phyloP scores from a whole-genome alignment of 345 rosid genomes.

The Acer campestre region DNA sequence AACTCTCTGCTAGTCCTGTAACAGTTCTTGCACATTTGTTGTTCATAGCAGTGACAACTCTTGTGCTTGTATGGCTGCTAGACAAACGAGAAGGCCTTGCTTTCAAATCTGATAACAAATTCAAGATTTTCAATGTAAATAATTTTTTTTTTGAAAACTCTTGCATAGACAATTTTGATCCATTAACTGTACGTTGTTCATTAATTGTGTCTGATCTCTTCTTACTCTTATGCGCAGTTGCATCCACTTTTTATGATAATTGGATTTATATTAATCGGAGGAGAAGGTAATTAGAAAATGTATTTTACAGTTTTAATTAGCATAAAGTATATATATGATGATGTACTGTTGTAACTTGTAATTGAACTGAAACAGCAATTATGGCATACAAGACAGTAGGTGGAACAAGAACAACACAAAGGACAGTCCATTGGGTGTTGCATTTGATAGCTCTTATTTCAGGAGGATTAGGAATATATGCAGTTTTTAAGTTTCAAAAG shows the following conservation, averaged over 20 bases:
- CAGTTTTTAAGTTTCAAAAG: constrained; percentile 46
- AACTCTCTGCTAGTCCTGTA: constrained; percentile 37
- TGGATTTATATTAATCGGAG: constrained; percentile 52
- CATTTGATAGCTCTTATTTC: constrained; percentile 42
- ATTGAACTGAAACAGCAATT: constrained; percentile 35
- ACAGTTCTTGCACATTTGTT: constrained; percentile 46
- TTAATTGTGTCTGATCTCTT: neutral
- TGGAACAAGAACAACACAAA: constrained; percentile 32
- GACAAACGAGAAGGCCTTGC: constrained; percentile 46
- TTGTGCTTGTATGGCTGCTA: constrained; percentile 56
- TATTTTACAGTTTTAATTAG: neutral
- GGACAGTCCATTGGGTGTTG: constrained; percentile 33
- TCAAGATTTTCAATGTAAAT: constrained; percentile 46
- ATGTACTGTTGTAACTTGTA: neutral
- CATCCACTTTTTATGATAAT: constrained; percentile 57
- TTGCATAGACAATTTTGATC: neutral
- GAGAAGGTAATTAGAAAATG: constrained; percentile 43
- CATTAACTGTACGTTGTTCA: neutral
- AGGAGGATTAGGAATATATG: constrained; percentile 43
- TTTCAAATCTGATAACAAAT: constrained; percentile 34
- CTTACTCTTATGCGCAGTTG: constrained; percentile 33
- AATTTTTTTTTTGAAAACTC: neutral
- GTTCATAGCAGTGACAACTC: constrained; percentile 37
- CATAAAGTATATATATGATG: no score
- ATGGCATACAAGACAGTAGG: constrained; percentile 57